Evolutionary conservation across 768 basidiomycete genomes (phyloP), one percentile per base, ranked within the genome.

Genomic region (Xerocomellus chrysenteron): DNA sequence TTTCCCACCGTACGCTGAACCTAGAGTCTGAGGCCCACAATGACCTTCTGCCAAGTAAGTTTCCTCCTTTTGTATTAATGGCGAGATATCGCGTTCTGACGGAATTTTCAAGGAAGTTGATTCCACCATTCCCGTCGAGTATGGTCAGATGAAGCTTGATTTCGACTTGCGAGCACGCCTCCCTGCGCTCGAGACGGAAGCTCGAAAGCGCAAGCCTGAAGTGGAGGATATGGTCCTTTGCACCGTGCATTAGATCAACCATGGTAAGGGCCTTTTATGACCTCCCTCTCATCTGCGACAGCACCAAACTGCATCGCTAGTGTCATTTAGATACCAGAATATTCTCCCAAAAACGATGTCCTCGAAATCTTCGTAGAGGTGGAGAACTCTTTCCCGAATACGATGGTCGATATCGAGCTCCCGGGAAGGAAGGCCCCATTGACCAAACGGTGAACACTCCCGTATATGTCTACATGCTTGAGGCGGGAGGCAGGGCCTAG

Each of bases 121-220:
- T 59, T 78, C 80, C 0, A 78, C 80, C 1, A 81, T 90, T 46
- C 75, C 87, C 2, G 77, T 87, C 12, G 86, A 87, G 56, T 86
- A 83, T 58, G 86, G 86, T 0, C 62, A 68, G 1, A 80, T 83
- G 79, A 70, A 65, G 26, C 72, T 86, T 0, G 81, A 83, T 51
- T 76, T 86, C 42, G 60, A 74, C 21, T 62, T 82, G 12, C 78
- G 86, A 2, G 84, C 83, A 2, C 78, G 80, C 5, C 77, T 87
- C 8, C 86, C 88, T 61, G 80, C 78, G 0, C 78, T 85, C 17
- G 78, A 85, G 60, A 67, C 69, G 0, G 67, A 70, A 13, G 63
- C 85, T 17, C 66, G 65, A 3, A 61, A 63, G 12, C 63, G 66
- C 13, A 58, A 72, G 2, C 21, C 21, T 21, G 21, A 21, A 2